phyloP scores from a whole-genome alignment of 2,329 filamentous ascomycete genomes.

The Fusarium fujikuroi region DNA sequence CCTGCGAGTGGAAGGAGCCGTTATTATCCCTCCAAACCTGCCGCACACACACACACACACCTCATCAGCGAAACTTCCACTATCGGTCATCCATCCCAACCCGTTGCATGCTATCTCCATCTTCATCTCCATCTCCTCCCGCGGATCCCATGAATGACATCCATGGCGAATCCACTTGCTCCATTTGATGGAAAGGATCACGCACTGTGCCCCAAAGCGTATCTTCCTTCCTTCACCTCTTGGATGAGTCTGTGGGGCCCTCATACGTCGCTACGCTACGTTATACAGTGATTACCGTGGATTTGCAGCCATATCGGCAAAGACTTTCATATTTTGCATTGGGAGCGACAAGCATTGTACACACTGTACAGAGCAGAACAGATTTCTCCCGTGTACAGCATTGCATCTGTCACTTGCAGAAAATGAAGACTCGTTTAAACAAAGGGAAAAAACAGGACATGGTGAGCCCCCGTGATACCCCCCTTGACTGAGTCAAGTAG shows the following conservation, averaged over 20 bases:
- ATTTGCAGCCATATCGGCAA: slow-evolving; percentile 1
- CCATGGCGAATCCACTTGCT: slow-evolving; percentile 25
- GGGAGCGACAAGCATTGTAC: background rate
- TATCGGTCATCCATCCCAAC: slow-evolving; percentile 7
- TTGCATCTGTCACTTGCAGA: background rate
- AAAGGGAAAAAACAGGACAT: slow-evolving; percentile 6
- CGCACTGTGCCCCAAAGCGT: slow-evolving; percentile 9
- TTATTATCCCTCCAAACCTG: background rate
- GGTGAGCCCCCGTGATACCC: slow-evolving; percentile 26
- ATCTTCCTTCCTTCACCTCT: slow-evolving; percentile 8
- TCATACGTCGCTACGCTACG: slow-evolving; percentile 9
- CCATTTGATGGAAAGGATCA: slow-evolving; percentile 8
- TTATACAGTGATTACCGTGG: slow-evolving; percentile 2
- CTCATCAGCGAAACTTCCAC: slow-evolving; percentile 9
- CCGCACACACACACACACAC: background rate
- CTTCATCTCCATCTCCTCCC: slow-evolving; percentile 25
- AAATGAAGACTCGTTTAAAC: slow-evolving; percentile 10
- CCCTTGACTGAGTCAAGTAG: slow-evolving; percentile 38
- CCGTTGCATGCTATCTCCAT: slow-evolving; percentile 17
- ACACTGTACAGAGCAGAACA: background rate
- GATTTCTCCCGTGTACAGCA: background rate
- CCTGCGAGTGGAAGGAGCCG: slow-evolving; percentile 10
- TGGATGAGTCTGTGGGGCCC: slow-evolving; percentile 17
- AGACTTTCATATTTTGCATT: slow-evolving; percentile 1
- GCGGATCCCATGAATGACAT: slow-evolving; percentile 32